Evolutionary conservation across 306 rosid genomes (phyloP), one percentile per base, ranked within the genome.

Genomic region (Abrus pulchellus): DNA sequence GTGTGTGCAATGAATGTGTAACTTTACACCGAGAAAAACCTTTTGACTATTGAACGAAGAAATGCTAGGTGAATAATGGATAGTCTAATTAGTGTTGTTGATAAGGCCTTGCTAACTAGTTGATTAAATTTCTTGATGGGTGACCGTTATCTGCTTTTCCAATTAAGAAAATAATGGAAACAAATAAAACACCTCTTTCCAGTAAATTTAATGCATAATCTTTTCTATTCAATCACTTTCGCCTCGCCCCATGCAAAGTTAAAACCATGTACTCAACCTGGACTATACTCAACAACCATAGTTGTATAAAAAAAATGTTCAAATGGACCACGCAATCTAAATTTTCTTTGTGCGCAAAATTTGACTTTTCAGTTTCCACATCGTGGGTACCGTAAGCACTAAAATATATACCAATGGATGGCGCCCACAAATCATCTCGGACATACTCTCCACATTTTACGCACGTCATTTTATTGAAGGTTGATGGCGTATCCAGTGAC

Each of bases 281-380:
- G 7, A 38, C 3, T 41, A 47, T 14, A 30, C 12, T 28, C 33
- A 9, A 53, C 59, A 10, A 68, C 52, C n/a, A 41, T 32, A 53
- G 36, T 41, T 76, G 14, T 13, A 30, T 60, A 14, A 5, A 47
- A 28, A 77, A 82, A 60, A 67, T 20, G 2, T 57, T 13, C 8
- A 8, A 50, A 38, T 49, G 72, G 81, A 52, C 59, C 72, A 8
- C 67, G 30, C 48, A 30, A 54, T 79, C 59, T 41, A 33, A 45
- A 41, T 66, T 61, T 27, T 54, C 28, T 50, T 36, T 41, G 80
- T 65, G 20, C 41, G 40, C 84, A 68, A 34, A 65, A 65, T 45
- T 78, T 78, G 83, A 78, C 83, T 79, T 80, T 63, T n/a, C 38
- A 63, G 2, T 33, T 69, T 68, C 32, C 33, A 43, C 20, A 20